Evolutionary conservation across 345 rosid species (phyloP), one percentile per base, ranked within the genome.

Genomic region (Pistacia vera): DNA sequence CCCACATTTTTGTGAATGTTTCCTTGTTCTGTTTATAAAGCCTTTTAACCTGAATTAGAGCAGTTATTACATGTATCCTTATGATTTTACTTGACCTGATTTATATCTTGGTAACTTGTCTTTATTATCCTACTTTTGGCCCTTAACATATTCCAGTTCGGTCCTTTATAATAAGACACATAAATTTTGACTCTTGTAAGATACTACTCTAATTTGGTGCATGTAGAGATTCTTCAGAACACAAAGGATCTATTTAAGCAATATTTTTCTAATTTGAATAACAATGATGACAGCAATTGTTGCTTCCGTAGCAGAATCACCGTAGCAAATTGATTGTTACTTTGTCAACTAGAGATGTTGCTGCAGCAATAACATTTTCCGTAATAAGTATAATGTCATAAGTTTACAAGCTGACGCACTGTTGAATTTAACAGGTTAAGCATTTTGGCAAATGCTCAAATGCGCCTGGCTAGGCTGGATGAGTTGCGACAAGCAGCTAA

Each of bases 401-500:
- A 51, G 18, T 54, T 49, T 78, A n/a, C 48, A 65, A 66, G 63
- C 38, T 72, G 48, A 59, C 52, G 18, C 25, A 20, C 70, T 52
- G 67, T 75, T 38, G 59, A 18, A n/a, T 68, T 41, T 48, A 60
- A 48, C 84, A 96, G 99, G 82, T 76, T 91, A 81, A 87, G 84
- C 85, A 91, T 97, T 78, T 84, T 97, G 78, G 94, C 89, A 0
- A 90, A 91, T 67, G 94, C 91, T 44, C 98, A 91, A 80, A 81
- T 80, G 94, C 93, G 99, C 63, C 79, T 97, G 16, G 92, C 98
- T 67, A 91, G 84, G 80, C 70, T 94, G 75, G 98, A 97, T 78
- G 97, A 91, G 89, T 75, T 92, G 80, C 86, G 99, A 48, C 98
- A 92, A 87, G 99, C 95, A 0, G 98, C 97, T 10, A 97, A 91